Evolutionary conservation across 306 rosid species (phyloP).

Genomic region (Vachellia pachyceras): DNA sequence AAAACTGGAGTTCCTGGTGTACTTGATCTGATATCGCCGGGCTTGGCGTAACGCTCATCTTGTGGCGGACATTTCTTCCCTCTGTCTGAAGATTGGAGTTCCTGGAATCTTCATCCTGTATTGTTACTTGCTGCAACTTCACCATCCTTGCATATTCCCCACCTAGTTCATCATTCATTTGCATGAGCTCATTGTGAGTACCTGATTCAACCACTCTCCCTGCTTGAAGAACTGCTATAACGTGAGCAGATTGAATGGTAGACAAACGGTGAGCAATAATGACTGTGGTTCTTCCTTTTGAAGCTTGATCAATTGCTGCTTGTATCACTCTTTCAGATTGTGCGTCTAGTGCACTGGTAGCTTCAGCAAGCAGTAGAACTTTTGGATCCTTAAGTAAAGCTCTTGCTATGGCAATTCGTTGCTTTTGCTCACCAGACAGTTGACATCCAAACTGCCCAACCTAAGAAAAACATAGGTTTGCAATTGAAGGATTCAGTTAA

Average conservation of each 20-base stretch:
- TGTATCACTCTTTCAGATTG: conserved; percentile 88
- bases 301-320: conserved; percentile 85
- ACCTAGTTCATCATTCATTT: conserved; percentile 35
- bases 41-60: conserved; percentile 61
- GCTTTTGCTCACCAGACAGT: conserved; percentile 95
- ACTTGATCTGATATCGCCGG: conserved; percentile 68
- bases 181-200: conserved; percentile 70
- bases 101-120: conserved; percentile 53
- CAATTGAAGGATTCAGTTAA: conserved; percentile 28
- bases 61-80: conserved; percentile 51
- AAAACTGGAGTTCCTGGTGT: conserved; percentile 54
- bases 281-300: conserved; percentile 87
- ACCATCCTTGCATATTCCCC: conserved; percentile 88
- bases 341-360: conserved; percentile 86
- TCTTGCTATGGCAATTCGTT: conserved; percentile 85
- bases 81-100: conserved; percentile 47
- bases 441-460: conserved; percentile 91
- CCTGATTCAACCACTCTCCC: conserved; percentile 81
- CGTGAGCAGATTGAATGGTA: conserved; percentile 63
- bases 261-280: conserved; percentile 81
- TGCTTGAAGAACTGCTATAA: conserved; percentile 70
- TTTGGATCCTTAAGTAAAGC: conserved; percentile 87
- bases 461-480: conserved; percentile 45
- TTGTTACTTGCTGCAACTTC: conserved; percentile 66
- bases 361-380: conserved; percentile 89